phyloP scores from a whole-genome alignment of 1,284 basidiomycete species.

The Cutaneotrichosporon arboriforme region DNA sequence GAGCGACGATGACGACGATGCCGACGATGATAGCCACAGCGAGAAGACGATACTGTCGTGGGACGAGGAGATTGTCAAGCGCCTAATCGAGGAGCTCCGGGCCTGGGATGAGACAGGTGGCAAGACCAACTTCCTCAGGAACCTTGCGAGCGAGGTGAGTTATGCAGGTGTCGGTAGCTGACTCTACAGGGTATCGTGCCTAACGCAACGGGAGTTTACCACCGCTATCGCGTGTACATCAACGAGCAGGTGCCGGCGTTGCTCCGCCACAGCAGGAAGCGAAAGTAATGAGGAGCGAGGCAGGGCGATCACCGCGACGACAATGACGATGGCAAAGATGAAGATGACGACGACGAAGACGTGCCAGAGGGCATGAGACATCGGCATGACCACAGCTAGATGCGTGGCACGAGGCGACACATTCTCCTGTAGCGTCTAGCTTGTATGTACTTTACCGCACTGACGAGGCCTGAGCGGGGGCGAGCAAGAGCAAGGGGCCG shows the following conservation, averaged over 20 bases:
- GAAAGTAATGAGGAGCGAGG: neutral
- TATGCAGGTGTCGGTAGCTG: neutral
- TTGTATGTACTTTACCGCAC: neutral
- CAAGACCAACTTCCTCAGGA: neutral
- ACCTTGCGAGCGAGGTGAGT: neutral
- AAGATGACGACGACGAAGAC: too few relatives aligned
- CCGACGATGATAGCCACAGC: neutral
- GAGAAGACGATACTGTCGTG: neutral
- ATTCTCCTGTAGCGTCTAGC: neutral
- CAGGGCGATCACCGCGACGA: neutral
- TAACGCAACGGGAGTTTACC: conserved; percentile 1
- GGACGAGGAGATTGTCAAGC: neutral
- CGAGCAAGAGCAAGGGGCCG: too few relatives aligned
- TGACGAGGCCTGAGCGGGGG: neutral
- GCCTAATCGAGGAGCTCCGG: neutral
- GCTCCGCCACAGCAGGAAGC: neutral
- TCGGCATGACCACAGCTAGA: too few relatives aligned
- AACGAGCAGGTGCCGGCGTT: neutral
- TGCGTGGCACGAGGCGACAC: neutral
- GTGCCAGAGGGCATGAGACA: too few relatives aligned
- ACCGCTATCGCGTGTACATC: neutral
- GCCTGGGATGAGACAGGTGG: conserved; percentile 1
- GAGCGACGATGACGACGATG: neutral
- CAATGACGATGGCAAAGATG: too few relatives aligned
- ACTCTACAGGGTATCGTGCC: neutral